Evolutionary conservation across 2,329 filamentous ascomycete genomes (phyloP).

Genomic region (Rosellinia necatrix): DNA sequence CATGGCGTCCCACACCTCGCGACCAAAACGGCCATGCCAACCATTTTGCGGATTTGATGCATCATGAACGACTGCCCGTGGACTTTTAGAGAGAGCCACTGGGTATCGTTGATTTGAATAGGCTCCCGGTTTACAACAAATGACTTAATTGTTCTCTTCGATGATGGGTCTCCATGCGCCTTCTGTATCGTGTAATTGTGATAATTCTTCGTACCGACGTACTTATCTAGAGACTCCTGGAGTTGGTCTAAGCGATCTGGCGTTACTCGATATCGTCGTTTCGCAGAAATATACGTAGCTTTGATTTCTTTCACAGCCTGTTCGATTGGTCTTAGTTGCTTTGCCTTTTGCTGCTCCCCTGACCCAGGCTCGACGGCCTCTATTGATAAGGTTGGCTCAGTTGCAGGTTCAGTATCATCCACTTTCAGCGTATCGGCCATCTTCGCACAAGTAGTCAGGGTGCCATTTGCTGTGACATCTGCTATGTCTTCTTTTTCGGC

Average conservation of each 20-base stretch:
- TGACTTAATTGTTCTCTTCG: slow-evolving; percentile 89
- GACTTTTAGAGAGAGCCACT: slow-evolving; percentile 95
- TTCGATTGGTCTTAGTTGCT: slow-evolving; percentile 59
- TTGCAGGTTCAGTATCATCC: slow-evolving; percentile 24
- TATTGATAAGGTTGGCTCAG: slow-evolving; percentile 28
- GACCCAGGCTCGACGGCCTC: slow-evolving; percentile 16
- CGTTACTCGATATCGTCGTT: slow-evolving; percentile 82
- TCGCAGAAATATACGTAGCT: slow-evolving; percentile 78
- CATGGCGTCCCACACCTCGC: slow-evolving; percentile 82
- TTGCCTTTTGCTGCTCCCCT: slow-evolving; percentile 38
- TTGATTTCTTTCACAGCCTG: slow-evolving; percentile 75
- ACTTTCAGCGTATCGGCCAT: slow-evolving; percentile 36
- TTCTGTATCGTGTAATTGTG: slow-evolving; percentile 99
- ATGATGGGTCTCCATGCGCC: slow-evolving; percentile 75
- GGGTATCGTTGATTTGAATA: slow-evolving; percentile 85
- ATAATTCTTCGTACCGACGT: slow-evolving; percentile 86
- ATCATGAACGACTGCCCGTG: slow-evolving; percentile 99
- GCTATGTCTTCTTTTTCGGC: slow-evolving; percentile 16
- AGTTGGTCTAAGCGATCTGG: slow-evolving; percentile 72
- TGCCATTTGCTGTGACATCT: slow-evolving; percentile 3
- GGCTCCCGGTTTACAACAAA: slow-evolving; percentile 79
- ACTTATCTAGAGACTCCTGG: slow-evolving; percentile 74
- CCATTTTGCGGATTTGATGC: slow-evolving; percentile 99
- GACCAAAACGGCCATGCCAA: slow-evolving; percentile 84
- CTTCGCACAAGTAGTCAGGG: slow-evolving; percentile 19